Evolutionary conservation across 768 basidiomycete species (phyloP).

Genomic region (Vishniacozyma victoriae): DNA sequence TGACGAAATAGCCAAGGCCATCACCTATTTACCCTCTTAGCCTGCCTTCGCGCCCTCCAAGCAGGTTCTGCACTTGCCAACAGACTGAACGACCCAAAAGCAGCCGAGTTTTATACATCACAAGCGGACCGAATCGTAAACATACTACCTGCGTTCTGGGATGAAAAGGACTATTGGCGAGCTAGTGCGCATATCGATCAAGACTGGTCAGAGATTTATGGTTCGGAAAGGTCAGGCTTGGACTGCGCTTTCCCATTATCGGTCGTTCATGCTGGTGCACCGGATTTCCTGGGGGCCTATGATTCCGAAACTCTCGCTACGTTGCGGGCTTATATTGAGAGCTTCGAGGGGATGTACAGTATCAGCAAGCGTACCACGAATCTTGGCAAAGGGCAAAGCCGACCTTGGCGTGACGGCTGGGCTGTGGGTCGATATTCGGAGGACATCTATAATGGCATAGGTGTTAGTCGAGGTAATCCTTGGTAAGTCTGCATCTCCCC

Average conservation of each 20-base stretch:
- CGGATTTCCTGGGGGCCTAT: background rate
- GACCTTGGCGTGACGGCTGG: constrained; percentile 33
- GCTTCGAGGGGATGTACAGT: constrained; percentile 40
- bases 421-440: constrained; percentile 39
- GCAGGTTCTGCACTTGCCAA: constrained; percentile 38
- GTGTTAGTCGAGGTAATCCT: constrained; percentile 40
- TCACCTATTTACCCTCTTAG: constrained; percentile 45
- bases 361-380: constrained; percentile 38
- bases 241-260: constrained; percentile 45
- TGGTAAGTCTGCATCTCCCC: constrained; percentile 31
- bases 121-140: constrained; percentile 12
- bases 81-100: constrained; percentile 31
- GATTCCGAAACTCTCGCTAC: constrained; percentile 30
- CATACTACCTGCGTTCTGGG: constrained; percentile 33
- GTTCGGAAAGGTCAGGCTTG: constrained; percentile 23
- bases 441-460: constrained; percentile 47
- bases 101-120: constrained; percentile 25
- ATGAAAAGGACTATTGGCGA: constrained; percentile 5
- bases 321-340: constrained; percentile 31
- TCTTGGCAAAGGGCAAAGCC: constrained; percentile 2
- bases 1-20: constrained; percentile 24
- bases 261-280: constrained; percentile 25
- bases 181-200: background rate
- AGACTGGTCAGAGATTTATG: background rate
- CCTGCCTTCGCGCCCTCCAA: constrained; percentile 34